phyloP scores from a whole-genome alignment of 805 yeast genomes.

The Kuraishia hungarica region DNA sequence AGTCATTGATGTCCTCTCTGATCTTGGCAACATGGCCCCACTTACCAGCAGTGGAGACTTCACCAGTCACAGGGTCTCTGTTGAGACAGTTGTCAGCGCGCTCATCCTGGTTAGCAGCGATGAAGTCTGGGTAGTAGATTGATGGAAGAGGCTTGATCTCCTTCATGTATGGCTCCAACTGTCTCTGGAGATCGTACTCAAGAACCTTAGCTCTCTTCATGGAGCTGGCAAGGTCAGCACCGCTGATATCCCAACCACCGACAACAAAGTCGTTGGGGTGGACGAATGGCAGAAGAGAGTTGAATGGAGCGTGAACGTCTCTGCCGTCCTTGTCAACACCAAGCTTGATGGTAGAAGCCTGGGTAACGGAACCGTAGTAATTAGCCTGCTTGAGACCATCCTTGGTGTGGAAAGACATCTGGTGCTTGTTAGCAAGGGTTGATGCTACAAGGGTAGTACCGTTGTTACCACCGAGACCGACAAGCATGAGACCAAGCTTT shows the following conservation, averaged over 20 bases:
- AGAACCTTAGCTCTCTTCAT: conserved; percentile 82
- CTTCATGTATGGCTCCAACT: conserved; percentile 58
- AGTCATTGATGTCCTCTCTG: conserved; percentile 74
- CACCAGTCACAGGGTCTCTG: conserved; percentile 36
- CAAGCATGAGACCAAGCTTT: conserved; percentile 81
- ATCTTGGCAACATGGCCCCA: conserved; percentile 87
- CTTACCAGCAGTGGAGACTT: conserved; percentile 49
- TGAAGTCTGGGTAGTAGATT: conserved; percentile 91
- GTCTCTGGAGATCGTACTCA: conserved; percentile 75
- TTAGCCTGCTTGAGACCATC: conserved; percentile 65
- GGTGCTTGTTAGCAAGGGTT: conserved; percentile 74
- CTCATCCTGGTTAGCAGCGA: conserved; percentile 88
- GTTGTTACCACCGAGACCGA: conserved; percentile 95
- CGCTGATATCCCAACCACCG: conserved; percentile 92
- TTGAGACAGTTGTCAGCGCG: conserved; percentile 86
- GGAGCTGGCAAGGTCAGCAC: conserved; percentile 62
- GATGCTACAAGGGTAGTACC: conserved; percentile 90
- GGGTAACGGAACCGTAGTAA: conserved; percentile 93
- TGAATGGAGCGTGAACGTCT: conserved; percentile 90
- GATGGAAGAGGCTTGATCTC: conserved; percentile 68
- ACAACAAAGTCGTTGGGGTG: conserved; percentile 85
- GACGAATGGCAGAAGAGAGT: conserved; percentile 78
- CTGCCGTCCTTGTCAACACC: conserved; percentile 79
- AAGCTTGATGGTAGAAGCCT: conserved; percentile 79
- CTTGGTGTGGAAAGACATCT: conserved; percentile 72